Evolutionary conservation across 768 basidiomycete genomes (phyloP).

Genomic region (Termitomyces sp.): DNA sequence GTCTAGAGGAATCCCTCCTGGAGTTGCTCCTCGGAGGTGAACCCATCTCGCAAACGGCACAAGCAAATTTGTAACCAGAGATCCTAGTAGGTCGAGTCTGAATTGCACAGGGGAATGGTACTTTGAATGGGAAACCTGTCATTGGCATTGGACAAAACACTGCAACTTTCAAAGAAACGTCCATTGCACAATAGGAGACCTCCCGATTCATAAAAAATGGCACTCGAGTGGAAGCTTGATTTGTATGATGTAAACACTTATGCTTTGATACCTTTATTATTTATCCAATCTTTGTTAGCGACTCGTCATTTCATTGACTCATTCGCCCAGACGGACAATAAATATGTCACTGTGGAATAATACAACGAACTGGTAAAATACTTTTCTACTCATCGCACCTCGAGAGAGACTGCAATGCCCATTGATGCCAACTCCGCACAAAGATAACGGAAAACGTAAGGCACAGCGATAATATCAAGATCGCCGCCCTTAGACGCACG

Average conservation of each 20-base stretch:
- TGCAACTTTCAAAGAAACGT: neutral
- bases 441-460: conserved; percentile 91
- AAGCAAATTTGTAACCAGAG: conserved; percentile 5
- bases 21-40: conserved; percentile 36
- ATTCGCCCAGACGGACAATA: neutral
- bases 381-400: conserved; percentile 45
- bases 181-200: neutral
- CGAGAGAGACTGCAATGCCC: conserved; percentile 90
- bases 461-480: conserved; percentile 92
- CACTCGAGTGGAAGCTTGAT: conserved; percentile 4
- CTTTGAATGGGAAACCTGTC: too few relatives aligned
- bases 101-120: too few relatives aligned
- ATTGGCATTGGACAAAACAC: neutral
- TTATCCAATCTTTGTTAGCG: neutral
- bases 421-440: conserved; percentile 97
- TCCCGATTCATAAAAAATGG: neutral
- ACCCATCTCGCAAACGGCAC: conserved; percentile 2
- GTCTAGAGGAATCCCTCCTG: conserved; percentile 45
- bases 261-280: conserved; percentile 3
- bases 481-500: conserved; percentile 63
- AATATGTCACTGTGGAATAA: conserved; percentile 6
- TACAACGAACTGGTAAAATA: conserved; percentile 1
- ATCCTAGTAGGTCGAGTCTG: neutral
- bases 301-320: neutral
- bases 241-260: neutral